Conservation (phyloP, 1,284 basidiomycete species). For the Papiliotrema terrestris region DNA sequence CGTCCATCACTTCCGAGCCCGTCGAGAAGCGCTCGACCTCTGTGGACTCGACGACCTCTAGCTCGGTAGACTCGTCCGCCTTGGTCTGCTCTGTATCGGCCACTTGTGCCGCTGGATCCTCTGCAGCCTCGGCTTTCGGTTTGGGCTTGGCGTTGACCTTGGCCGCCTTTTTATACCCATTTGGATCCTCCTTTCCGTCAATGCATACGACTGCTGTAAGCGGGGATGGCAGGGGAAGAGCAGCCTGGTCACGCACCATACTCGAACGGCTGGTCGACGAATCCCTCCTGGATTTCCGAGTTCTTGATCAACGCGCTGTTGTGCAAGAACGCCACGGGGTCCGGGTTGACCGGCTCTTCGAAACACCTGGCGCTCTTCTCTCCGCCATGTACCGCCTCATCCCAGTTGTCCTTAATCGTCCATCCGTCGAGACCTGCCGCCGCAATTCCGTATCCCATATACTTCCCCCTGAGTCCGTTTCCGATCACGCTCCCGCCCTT, state of each 20-base stretch:
- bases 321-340: conserved; percentile 43
- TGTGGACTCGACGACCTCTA: neutral
- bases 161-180: too few relatives aligned
- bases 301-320: conserved; percentile 31
- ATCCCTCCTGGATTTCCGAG: conserved; percentile 41
- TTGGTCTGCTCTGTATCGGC: neutral
- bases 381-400: conserved; percentile 43
- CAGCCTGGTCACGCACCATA: conserved; percentile 38
- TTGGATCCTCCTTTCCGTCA: neutral
- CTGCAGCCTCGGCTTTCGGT: neutral
- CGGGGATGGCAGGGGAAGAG: neutral
- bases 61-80: neutral
- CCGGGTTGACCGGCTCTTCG: conserved; percentile 43
- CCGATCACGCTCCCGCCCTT: conserved; percentile 37
- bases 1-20: conserved; percentile 45
- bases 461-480: conserved; percentile 42
- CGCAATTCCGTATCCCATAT: conserved; percentile 50
- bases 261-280: conserved; percentile 45
- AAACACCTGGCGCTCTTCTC: conserved; percentile 43
- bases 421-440: conserved; percentile 44
- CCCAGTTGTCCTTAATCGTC: conserved; percentile 47
- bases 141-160: neutral
- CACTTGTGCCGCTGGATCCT: too few relatives aligned
- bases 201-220: conserved; percentile 30
- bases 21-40: conserved; percentile 21